Evolutionary conservation across 2,329 filamentous ascomycete genomes (phyloP).

Genomic region (Aspergillus viridinutans): DNA sequence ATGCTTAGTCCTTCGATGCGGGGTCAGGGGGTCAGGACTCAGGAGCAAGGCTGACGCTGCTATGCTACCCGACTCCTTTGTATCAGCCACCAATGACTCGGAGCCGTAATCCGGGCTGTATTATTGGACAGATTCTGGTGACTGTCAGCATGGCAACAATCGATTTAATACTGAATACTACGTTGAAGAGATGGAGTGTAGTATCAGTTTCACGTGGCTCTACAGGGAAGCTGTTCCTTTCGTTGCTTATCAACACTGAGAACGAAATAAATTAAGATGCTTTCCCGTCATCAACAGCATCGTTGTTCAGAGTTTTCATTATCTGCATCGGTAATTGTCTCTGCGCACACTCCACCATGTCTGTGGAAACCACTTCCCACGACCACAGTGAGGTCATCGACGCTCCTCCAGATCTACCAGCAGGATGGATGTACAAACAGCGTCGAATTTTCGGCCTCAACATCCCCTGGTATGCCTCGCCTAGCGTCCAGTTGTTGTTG

Average conservation of each 20-base stretch:
- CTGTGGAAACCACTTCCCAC: background rate
- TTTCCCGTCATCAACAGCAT: no score
- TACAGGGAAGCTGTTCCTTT: background rate
- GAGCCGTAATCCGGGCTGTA: background rate
- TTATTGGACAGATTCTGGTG: background rate
- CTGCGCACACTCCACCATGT: background rate
- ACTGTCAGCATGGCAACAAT: background rate
- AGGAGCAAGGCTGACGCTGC: background rate
- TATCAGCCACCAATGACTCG: background rate
- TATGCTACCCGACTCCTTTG: background rate
- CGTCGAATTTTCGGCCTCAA: constrained; percentile 48
- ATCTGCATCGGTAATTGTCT: background rate
- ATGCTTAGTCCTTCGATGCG: background rate
- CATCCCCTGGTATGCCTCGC: constrained; percentile 65
- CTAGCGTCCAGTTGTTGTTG: constrained; percentile 62
- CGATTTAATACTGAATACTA: background rate
- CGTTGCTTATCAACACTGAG: background rate
- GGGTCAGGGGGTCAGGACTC: no score
- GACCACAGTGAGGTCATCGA: background rate
- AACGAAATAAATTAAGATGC: background rate
- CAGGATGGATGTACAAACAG: constrained; percentile 54
- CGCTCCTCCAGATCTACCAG: constrained; percentile 2
- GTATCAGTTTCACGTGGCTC: background rate
- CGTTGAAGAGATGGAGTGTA: background rate
- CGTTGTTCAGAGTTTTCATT: background rate